A percentile compares a stretch with the other conserved stretches of the same genome.
phyloP scores from a whole-genome alignment of 2,329 filamentous ascomycete genomes.

The Fusarium armeniacum region DNA sequence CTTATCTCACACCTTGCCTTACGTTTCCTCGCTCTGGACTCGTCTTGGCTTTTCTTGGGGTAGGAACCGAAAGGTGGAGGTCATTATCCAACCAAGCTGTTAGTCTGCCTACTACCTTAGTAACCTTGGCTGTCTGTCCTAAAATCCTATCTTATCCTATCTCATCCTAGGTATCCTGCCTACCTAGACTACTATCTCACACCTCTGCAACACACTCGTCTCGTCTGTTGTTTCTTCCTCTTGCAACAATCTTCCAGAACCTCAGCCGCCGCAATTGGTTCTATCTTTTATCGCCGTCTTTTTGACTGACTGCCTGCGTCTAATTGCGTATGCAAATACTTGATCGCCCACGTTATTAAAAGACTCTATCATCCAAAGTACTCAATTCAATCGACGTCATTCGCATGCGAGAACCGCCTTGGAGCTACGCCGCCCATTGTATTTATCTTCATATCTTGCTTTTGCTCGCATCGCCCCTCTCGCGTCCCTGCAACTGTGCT shows the following conservation, averaged over 20 bases:
- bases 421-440: conserved; percentile 19
- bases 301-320: conserved; percentile 1
- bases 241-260: conserved; percentile 36
- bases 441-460: conserved; percentile 15
- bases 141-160: conserved; percentile 11
- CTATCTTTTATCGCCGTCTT: conserved; percentile 18
- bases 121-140: conserved; percentile 6
- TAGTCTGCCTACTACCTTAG: conserved; percentile 10
- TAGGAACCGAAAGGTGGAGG: conserved; percentile 30
- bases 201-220: conserved; percentile 30
- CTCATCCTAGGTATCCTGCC: conserved; percentile 12
- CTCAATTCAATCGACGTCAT: conserved; percentile 38
- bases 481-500: neutral
- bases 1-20: conserved; percentile 8
- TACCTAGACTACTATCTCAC: conserved; percentile 1
- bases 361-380: neutral
- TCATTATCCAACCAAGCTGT: conserved; percentile 5
- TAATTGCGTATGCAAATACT: conserved; percentile 16
- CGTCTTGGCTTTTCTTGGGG: conserved; percentile 25
- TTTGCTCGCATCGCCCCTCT: neutral
- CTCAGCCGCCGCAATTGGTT: conserved; percentile 34
- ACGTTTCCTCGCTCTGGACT: conserved; percentile 17
- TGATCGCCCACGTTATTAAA: conserved; percentile 1
- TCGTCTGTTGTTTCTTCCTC: conserved; percentile 33
- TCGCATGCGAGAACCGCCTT: conserved; percentile 27